Evolutionary conservation across 768 basidiomycete genomes (phyloP), one percentile per base, ranked within the genome.

Genomic region (Paxillus involutus): DNA sequence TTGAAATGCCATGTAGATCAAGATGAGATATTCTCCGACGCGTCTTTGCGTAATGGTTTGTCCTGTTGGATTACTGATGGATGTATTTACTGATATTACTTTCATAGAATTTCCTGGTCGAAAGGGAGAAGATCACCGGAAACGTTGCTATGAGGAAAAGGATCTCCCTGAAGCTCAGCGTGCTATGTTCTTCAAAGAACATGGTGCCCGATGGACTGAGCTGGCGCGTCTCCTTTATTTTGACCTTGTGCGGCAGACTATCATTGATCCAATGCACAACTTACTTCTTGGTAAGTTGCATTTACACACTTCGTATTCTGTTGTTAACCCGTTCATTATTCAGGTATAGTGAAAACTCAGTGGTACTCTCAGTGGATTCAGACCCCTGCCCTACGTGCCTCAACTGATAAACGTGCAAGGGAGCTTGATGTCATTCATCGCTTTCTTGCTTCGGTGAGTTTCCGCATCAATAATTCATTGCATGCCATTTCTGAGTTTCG

Each of bases 181-280:
- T 24, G 24, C 24, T 24, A 54, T 51, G 10, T 65, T 61, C 32
- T 62, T 69, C 49, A 40, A 44, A 21, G 41, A 53, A 30, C 40
- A 66, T 62, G 70, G 61, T 14, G 59, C 52, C 12, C 56, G 58
- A 30, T 71, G 64, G 65, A 59, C 63, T 17, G 58, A 71, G 51
- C 56, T 71, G 30, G 52, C 60, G 19, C 40, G 57, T 3, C 57
- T 71, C 4, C 51, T 54, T 4, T 71, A 71, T 45, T 68, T 69
- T 49, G 53, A 70, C 44, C 55, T 62, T 3, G 55, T 64, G 3
- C 46, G 49, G 13, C 49, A 58, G 35, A 59, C 55, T 12, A 49
- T 69, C 12, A 55, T 70, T 30, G 69, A 69, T 47, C 69, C 66
- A 7, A 70, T 70, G 69, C 66, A 70, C 49, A 69, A 64, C 55